Evolutionary conservation across 768 basidiomycete genomes (phyloP).

Genomic region (Boletus reticulatus): DNA sequence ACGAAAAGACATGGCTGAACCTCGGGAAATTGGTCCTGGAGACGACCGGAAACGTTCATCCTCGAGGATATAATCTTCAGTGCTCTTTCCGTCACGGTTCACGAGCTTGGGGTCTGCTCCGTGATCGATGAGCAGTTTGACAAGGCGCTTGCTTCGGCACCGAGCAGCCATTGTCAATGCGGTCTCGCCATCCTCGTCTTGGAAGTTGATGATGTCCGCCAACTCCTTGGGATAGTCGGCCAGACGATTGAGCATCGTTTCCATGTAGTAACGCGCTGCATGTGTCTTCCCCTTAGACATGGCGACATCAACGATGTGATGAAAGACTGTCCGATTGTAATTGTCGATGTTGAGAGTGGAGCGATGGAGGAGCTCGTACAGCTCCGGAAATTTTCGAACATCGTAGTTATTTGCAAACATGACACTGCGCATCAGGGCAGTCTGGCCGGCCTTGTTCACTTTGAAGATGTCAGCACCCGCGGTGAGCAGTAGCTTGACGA

Average conservation of each 20-base stretch:
- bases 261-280: slow-evolving; percentile 98
- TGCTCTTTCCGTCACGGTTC: slow-evolving; percentile 93
- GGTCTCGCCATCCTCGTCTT: slow-evolving; percentile 98
- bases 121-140: slow-evolving; percentile 93
- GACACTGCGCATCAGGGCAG: slow-evolving; percentile 95
- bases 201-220: slow-evolving; percentile 98
- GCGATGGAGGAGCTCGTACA: slow-evolving; percentile 96
- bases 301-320: slow-evolving; percentile 96
- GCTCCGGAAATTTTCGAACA: slow-evolving; percentile 96
- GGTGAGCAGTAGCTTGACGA: slow-evolving; percentile 90
- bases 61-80: slow-evolving; percentile 98
- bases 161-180: slow-evolving; percentile 95
- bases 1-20: slow-evolving; percentile 67
- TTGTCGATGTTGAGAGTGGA: slow-evolving; percentile 99
- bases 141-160: slow-evolving; percentile 91
- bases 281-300: slow-evolving; percentile 98
- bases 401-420: slow-evolving; percentile 99
- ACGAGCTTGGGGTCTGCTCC: slow-evolving; percentile 94
- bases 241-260: slow-evolving; percentile 84
- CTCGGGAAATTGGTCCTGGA: slow-evolving; percentile 72
- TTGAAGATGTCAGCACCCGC: slow-evolving; percentile 97
- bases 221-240: slow-evolving; percentile 94
- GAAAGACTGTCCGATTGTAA: slow-evolving; percentile 95
- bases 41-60: slow-evolving; percentile 96
- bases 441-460: slow-evolving; percentile 95